phyloP scores from a whole-genome alignment of 129 eudicot species.

The Dittrichia graveolens region DNA sequence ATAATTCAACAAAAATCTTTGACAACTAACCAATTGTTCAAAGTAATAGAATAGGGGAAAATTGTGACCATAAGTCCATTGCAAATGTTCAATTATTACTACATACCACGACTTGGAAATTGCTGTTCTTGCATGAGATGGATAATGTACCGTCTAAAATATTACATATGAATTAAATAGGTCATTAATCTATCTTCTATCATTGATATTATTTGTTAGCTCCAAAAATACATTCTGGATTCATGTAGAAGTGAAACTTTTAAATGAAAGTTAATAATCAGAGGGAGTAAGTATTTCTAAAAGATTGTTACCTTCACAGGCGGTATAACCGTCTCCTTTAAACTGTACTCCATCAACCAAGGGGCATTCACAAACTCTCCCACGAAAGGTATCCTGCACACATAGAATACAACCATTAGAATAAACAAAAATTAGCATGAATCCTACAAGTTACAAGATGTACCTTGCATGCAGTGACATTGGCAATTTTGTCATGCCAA shows the following conservation, averaged over 20 bases:
- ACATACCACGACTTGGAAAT: background rate
- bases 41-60: background rate
- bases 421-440: conserved; percentile 7
- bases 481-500: conserved; percentile 81
- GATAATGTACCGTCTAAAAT: background rate
- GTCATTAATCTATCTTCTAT: background rate
- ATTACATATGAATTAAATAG: background rate
- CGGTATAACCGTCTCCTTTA: conserved; percentile 86
- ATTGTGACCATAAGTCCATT: background rate
- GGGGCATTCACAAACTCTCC: conserved; percentile 97
- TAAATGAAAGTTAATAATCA: too few species aligned
- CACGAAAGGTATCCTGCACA: conserved; percentile 81
- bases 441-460: conserved; percentile 1
- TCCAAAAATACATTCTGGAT: background rate
- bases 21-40: background rate
- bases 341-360: conserved; percentile 82
- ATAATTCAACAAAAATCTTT: background rate
- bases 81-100: too few species aligned
- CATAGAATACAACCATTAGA: conserved; percentile 17
- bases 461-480: conserved; percentile 98
- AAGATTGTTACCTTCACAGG: conserved; percentile 64
- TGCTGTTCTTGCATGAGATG: background rate
- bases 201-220: background rate
- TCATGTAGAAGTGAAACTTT: background rate
- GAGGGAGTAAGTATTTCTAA: background rate